phyloP scores from a whole-genome alignment of 768 basidiomycete genomes.

The Leccinellum luteum region DNA sequence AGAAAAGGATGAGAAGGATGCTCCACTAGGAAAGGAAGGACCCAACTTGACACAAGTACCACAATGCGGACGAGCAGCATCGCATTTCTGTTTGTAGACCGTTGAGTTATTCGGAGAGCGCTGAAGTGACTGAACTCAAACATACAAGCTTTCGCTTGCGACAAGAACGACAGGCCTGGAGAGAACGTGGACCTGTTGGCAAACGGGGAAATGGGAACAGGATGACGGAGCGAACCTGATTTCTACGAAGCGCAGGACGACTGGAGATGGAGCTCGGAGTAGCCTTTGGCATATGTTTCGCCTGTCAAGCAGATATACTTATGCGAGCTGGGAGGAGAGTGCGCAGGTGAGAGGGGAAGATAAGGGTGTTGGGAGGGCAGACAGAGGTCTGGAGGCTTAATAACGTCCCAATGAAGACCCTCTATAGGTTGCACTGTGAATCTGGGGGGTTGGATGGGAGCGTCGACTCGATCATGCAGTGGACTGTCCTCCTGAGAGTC shows the following conservation, averaged over 20 bases:
- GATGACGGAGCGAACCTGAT: constrained; percentile 50
- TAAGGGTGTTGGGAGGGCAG: background rate
- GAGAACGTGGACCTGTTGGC: background rate
- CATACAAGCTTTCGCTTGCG: constrained; percentile 81
- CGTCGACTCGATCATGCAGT: background rate
- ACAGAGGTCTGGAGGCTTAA: background rate
- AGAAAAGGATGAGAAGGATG: constrained; percentile 10
- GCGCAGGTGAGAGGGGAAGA: background rate
- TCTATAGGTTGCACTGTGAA: background rate
- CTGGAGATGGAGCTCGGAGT: constrained; percentile 36
- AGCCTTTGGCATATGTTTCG: constrained; percentile 63
- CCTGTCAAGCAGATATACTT: background rate
- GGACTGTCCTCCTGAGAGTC: background rate
- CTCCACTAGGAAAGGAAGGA: constrained; percentile 13
- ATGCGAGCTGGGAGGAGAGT: background rate
- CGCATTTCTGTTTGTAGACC: constrained; percentile 65
- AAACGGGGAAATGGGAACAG: constrained; percentile 4
- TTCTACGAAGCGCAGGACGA: constrained; percentile 71
- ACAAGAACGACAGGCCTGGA: constrained; percentile 76
- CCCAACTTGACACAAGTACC: constrained; percentile 80
- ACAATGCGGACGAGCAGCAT: constrained; percentile 83
- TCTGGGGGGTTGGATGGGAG: constrained; percentile 1
- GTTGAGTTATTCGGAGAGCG: constrained; percentile 3
- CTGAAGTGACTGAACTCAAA: constrained; percentile 6
- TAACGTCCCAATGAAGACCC: background rate